These are phyloP conservation scores for Teunomyces stri DNA, from an alignment of 805 yeast species.

Conservation along the genomic window DNA sequence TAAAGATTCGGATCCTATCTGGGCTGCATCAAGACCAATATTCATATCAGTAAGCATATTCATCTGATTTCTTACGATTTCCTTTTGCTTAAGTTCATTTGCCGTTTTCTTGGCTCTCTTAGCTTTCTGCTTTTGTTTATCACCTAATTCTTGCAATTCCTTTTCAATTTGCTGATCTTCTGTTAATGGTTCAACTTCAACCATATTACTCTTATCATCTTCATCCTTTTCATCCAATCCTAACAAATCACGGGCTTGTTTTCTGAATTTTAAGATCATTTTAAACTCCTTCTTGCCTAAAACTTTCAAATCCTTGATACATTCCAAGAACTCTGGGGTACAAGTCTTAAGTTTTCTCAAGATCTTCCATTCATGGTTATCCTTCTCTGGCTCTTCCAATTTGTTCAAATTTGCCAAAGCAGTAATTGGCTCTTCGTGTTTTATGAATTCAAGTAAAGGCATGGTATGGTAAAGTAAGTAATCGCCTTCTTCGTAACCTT, in stretches of 20 bases:
- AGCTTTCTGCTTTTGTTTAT: constrained; percentile 61
- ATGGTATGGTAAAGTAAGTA: constrained; percentile 65
- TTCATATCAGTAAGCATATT: constrained; percentile 91
- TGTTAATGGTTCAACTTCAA: constrained; percentile 67
- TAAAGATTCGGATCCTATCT: constrained; percentile 70
- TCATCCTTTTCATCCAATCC: constrained; percentile 64
- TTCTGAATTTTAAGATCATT: constrained; percentile 80
- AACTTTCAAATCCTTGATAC: constrained; percentile 88
- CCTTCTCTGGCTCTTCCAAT: constrained; percentile 54
- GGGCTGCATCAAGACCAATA: constrained; percentile 90
- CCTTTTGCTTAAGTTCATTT: constrained; percentile 84
- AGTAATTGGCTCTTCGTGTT: constrained; percentile 77
- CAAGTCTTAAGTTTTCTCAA: constrained; percentile 73
- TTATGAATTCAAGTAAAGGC: constrained; percentile 78
- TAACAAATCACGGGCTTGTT: constrained; percentile 73
- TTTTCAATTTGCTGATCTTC: constrained; percentile 90
- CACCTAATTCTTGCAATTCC: constrained; percentile 73
- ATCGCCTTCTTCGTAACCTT: constrained; percentile 97
- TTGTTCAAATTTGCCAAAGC: constrained; percentile 71
- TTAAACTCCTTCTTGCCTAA: constrained; percentile 94
- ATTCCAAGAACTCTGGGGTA: constrained; percentile 73
- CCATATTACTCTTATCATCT: constrained; percentile 41
- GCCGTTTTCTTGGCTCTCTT: constrained; percentile 81
- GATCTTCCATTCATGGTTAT: constrained; percentile 68
- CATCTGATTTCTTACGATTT: constrained; percentile 89